phyloP scores from a whole-genome alignment of 306 rosid genomes.

The Vicia faba region DNA sequence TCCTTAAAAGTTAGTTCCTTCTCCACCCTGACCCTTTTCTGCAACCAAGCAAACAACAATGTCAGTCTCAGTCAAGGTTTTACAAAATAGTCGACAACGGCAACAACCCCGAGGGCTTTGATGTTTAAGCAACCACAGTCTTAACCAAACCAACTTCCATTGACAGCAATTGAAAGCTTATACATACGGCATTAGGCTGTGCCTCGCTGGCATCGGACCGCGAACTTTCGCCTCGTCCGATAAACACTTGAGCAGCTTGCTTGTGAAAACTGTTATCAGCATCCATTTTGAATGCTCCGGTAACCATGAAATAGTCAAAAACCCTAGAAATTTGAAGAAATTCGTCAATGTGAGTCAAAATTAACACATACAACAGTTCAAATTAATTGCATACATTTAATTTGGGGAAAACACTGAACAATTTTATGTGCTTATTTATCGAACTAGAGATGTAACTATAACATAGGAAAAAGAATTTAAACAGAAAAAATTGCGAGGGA shows the following conservation, averaged over 20 bases:
- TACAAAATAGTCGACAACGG: neutral
- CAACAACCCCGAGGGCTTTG: no score
- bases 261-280: slow-evolving; percentile 54
- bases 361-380: slow-evolving; percentile 7
- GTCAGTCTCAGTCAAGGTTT: neutral
- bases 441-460: neutral
- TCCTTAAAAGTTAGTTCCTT: slow-evolving; percentile 78
- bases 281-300: slow-evolving; percentile 47
- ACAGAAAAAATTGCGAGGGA: neutral
- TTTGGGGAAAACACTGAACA: neutral
- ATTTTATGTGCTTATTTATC: neutral
- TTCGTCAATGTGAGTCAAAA: slow-evolving; percentile 37
- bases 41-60: slow-evolving; percentile 41
- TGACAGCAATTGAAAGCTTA: no score
- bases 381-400: neutral
- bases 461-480: neutral
- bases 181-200: slow-evolving; percentile 39
- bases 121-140: no score
- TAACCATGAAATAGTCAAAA: slow-evolving; percentile 30
- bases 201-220: slow-evolving; percentile 38
- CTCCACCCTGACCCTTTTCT: slow-evolving; percentile 49
- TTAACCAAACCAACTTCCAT: neutral
- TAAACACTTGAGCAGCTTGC: slow-evolving; percentile 37
- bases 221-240: slow-evolving; percentile 29
- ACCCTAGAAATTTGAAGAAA: slow-evolving; percentile 46